phyloP scores from a whole-genome alignment of 352 stramenopile species.

The Phytophthora macrochlamydospora region DNA sequence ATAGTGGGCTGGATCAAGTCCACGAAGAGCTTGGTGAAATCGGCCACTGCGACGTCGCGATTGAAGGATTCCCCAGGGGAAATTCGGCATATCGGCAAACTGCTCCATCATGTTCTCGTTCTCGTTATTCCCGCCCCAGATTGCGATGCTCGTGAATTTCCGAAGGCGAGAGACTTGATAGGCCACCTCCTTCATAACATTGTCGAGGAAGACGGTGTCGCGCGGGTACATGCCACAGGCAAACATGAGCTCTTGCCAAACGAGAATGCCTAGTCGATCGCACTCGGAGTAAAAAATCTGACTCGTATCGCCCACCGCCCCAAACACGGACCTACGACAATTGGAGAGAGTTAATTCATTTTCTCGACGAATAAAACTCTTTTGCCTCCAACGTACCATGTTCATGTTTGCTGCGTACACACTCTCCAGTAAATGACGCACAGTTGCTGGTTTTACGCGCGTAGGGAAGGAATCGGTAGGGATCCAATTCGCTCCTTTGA shows the following conservation, averaged over 20 bases:
- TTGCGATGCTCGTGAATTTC: conserved; percentile 84
- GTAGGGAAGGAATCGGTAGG: conserved; percentile 80
- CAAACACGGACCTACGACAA: conserved; percentile 44
- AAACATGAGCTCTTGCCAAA: conserved; percentile 94
- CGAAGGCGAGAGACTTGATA: conserved; percentile 70
- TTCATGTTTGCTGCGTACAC: conserved; percentile 80
- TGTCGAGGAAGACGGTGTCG: conserved; percentile 61
- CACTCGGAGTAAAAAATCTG: conserved; percentile 85
- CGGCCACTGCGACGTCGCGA: conserved; percentile 73
- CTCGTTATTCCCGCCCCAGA: conserved; percentile 93
- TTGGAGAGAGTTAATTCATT: no score
- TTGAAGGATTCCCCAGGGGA: conserved; percentile 63
- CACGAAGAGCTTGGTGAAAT: conserved; percentile 86
- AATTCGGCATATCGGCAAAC: conserved; percentile 61
- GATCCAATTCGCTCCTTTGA: conserved; percentile 86
- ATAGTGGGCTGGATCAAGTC: conserved; percentile 72
- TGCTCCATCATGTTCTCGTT: conserved; percentile 90
- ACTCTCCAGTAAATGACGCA: conserved; percentile 60
- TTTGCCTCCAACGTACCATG: conserved; percentile 56
- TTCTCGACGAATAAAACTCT: no score
- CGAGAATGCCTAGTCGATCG: conserved; percentile 81
- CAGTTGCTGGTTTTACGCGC: conserved; percentile 37
- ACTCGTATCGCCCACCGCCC: conserved; percentile 89
- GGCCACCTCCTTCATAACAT: conserved; percentile 59
- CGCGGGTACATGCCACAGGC: conserved; percentile 87